Conservation (phyloP, 441 rosid genomes). For the Populus hybrid region DNA sequence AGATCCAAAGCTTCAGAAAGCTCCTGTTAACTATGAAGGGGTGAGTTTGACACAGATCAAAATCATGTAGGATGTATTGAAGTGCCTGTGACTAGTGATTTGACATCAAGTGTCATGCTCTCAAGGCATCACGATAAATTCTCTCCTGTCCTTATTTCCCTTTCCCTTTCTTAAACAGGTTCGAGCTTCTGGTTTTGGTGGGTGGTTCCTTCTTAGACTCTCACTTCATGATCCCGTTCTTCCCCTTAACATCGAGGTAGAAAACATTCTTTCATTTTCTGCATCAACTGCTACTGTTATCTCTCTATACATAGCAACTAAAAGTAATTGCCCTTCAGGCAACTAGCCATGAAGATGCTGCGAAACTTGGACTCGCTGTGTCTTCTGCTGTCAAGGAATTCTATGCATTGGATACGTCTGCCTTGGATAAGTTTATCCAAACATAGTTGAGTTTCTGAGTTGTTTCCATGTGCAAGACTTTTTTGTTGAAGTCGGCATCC, state of each 20-base stretch:
- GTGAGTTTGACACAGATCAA: constrained; percentile 33
- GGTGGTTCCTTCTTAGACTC: constrained; percentile 99
- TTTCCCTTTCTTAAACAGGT: constrained; percentile 38
- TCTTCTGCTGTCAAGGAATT: constrained; percentile 67
- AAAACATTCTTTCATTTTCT: constrained; percentile 3
- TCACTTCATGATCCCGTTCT: constrained; percentile 98
- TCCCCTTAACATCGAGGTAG: constrained; percentile 98
- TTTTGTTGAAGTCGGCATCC: not conserved
- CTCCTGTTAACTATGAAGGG: constrained; percentile 88
- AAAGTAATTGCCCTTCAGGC: constrained; percentile 39
- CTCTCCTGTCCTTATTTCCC: not conserved
- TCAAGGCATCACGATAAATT: not conserved
- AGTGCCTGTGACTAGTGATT: not conserved
- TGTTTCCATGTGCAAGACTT: not conserved
- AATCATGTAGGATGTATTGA: not conserved
- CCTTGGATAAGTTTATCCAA: constrained; percentile 63
- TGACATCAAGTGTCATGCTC: not conserved
- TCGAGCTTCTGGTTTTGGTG: constrained; percentile 87
- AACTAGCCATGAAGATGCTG: constrained; percentile 67
- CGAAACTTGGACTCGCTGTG: constrained; percentile 68
- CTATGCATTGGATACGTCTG: constrained; percentile 74
- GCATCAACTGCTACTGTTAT: not conserved
- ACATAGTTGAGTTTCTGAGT: not conserved
- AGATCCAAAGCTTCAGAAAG: constrained; percentile 67
- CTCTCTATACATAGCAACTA: constrained; percentile 6